Base-by-base conservation (phyloP, 768 basidiomycete species). In the Clavulina sp. region DNA sequence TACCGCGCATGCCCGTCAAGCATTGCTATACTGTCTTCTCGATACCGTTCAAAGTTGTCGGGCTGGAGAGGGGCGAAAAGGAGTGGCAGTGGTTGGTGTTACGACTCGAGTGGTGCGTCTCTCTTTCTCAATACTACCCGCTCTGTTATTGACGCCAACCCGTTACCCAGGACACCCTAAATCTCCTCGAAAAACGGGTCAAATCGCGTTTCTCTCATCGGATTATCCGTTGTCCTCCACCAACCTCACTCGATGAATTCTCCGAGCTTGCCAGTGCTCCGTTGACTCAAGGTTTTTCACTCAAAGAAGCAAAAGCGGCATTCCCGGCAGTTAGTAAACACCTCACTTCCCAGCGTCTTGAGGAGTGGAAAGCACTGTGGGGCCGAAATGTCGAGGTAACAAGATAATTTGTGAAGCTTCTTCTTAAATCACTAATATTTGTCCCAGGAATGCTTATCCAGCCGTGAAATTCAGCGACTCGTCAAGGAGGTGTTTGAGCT, bases 171-270 rank as follows among this genome's bases (percentile, higher is more conserved):
- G 91, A 97, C 59, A 83, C 87, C 18, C 74, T 96, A 54, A 83
- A 85, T 56, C 66, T 84, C 2, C 70, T 99, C 18, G 95, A 99
- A 64, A 99, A 99, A 64, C 74, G 95, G 41, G 95, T 99, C 48
- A 95, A 97, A 66, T 95, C 89, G 57, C 77, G 95, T 2, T 99
- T 97, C 67, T 96, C 92, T 1, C 88, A 91, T 30, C 73, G 95
- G 51, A 84, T 88, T 59, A 71, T 92, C 52, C 76, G 86, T 44
- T 80, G 86, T 4, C 73, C 77, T 0, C 75, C 83, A 13, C 77
- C 80, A 2, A 60, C 66, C 3, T 67, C 66, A 5, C 54, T 78
- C 0, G 64, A 68, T 3, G 65, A 65, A 18, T 83, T 80, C 71
- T 61, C 75, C 9, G 62, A 60, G 5, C 62, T 78, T n/a, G 68